Evolutionary conservation across 345 rosid species (phyloP).

Genomic region (Acer negundo): DNA sequence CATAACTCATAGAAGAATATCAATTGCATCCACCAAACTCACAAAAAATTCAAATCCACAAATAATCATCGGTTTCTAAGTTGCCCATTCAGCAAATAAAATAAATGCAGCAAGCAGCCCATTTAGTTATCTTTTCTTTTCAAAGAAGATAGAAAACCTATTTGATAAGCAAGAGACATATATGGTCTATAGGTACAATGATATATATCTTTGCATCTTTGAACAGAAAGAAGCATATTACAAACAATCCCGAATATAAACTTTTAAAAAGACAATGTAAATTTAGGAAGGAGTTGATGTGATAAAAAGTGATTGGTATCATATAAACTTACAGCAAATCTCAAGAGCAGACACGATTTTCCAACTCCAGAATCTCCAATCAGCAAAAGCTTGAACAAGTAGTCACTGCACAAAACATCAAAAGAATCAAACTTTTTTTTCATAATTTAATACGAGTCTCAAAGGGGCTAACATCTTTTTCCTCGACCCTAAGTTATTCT

Average conservation of each 20-base stretch:
- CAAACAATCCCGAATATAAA: not conserved
- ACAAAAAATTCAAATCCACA: not conserved
- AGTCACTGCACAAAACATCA: slow-evolving; percentile 28
- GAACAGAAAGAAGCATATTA: not conserved
- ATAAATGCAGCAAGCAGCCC: not conserved
- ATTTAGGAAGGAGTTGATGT: not conserved
- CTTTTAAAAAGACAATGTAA: not conserved
- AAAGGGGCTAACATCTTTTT: not conserved
- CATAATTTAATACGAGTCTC: not conserved
- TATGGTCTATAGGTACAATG: not conserved
- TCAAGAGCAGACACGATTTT: slow-evolving; percentile 41
- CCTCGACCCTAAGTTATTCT: not conserved
- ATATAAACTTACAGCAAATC: slow-evolving; percentile 35
- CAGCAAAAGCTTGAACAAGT: slow-evolving; percentile 40
- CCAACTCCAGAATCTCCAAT: slow-evolving; percentile 46
- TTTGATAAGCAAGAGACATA: not conserved
- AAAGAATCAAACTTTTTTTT: not conserved
- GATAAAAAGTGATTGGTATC: not conserved
- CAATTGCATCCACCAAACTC: not conserved
- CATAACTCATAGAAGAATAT: not conserved
- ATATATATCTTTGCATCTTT: not conserved
- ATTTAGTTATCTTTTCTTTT: not conserved
- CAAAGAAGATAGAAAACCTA: not conserved
- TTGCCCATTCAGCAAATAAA: not conserved
- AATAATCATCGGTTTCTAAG: not conserved